Evolutionary conservation across 2,329 filamentous ascomycete genomes (phyloP).

Genomic region (Talaromyces sp.): DNA sequence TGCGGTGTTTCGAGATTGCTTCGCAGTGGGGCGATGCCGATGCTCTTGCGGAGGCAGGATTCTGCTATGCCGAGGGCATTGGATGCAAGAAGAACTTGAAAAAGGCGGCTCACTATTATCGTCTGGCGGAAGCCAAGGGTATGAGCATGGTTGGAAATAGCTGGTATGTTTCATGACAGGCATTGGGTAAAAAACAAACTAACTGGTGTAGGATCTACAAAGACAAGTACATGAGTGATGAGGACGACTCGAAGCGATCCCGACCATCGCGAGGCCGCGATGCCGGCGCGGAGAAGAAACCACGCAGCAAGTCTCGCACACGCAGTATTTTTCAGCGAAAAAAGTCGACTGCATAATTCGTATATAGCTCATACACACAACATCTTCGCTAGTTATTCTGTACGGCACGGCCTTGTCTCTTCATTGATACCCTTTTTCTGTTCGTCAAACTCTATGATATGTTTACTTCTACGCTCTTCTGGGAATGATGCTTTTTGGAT

Average conservation of each 20-base stretch:
- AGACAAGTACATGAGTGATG: conserved; percentile 78
- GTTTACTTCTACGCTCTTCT: conserved; percentile 17
- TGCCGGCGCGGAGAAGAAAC: conserved; percentile 57
- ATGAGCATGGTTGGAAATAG: conserved; percentile 98
- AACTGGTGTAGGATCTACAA: conserved; percentile 78
- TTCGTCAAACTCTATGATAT: neutral
- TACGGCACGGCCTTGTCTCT: conserved; percentile 10
- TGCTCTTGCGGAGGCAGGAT: conserved; percentile 88
- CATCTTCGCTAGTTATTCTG: neutral
- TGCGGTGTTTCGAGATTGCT: conserved; percentile 95
- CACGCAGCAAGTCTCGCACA: conserved; percentile 71
- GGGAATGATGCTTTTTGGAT: conserved; percentile 16
- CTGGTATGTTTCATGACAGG: conserved; percentile 67
- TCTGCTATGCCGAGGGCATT: conserved; percentile 90
- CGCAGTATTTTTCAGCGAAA: conserved; percentile 69
- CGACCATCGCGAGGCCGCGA: conserved; percentile 33
- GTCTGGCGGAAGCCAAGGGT: conserved; percentile 84
- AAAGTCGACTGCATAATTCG: conserved; percentile 30
- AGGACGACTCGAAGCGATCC: conserved; percentile 37
- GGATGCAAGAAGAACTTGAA: conserved; percentile 95
- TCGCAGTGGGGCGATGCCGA: conserved; percentile 94
- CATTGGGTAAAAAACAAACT: conserved; percentile 1
- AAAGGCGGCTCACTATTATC: conserved; percentile 87
- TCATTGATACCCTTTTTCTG: conserved; percentile 16
- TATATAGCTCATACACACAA: neutral